Evolutionary conservation across 306 rosid species (phyloP).

Genomic region (Heteromeles arbutifolia): DNA sequence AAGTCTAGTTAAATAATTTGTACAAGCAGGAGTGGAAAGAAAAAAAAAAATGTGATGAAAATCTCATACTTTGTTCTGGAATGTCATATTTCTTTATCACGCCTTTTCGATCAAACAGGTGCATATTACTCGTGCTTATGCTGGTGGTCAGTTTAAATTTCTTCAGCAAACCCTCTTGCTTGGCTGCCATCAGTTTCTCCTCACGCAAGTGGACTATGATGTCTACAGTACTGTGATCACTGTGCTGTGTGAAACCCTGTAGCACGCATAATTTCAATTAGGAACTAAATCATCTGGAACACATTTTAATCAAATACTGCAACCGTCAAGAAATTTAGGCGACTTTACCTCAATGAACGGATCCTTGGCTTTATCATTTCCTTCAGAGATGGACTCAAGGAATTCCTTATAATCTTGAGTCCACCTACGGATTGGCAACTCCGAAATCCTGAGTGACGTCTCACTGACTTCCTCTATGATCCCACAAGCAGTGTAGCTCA

Average conservation of each 20-base stretch:
- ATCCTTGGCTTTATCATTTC: conserved; percentile 69
- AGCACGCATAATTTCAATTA: not conserved
- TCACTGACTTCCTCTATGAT: conserved; percentile 52
- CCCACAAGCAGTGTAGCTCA: conserved; percentile 54
- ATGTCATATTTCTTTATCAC: conserved; percentile 73
- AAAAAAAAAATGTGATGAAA: not conserved
- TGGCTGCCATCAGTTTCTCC: conserved; percentile 43
- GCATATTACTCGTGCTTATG: conserved; percentile 80
- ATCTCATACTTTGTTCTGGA: conserved; percentile 69
- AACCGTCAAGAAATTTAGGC: not conserved
- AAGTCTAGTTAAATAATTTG: not conserved
- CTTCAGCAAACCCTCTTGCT: conserved; percentile 77
- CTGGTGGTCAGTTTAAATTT: conserved; percentile 61
- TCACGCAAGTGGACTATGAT: conserved; percentile 53
- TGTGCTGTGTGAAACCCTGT: conserved; percentile 80
- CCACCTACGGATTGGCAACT: conserved; percentile 86
- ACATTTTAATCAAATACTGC: not conserved
- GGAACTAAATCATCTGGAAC: not conserved
- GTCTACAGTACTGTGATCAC: conserved; percentile 70
- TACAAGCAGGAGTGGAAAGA: not conserved
- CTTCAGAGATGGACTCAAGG: conserved; percentile 62
- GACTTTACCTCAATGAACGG: conserved; percentile 64
- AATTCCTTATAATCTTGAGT: conserved; percentile 91
- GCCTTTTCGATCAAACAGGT: conserved; percentile 76
- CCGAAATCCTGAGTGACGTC: conserved; percentile 52